These are phyloP conservation scores for Pyrenula aspistea DNA, from an alignment of 495 filamentous ascomycete species.

Conservation along the genomic window DNA sequence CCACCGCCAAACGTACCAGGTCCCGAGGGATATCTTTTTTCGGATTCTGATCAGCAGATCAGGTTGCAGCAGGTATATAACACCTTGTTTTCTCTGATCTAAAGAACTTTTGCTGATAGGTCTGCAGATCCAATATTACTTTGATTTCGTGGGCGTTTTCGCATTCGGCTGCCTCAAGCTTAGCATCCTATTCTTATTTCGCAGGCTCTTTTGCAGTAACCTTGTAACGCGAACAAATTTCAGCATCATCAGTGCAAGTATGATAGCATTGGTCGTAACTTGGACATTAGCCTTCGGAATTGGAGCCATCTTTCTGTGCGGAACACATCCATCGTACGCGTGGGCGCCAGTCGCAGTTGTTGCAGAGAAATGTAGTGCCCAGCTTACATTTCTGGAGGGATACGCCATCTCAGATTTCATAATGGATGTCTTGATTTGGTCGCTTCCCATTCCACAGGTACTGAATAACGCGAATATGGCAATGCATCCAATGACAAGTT, in stretches of 20 bases:
- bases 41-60: conserved; percentile 2
- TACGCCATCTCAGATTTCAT: conserved; percentile 9
- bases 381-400: neutral
- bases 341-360: conserved; percentile 6
- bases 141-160: conserved; percentile 1
- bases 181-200: conserved; percentile 8
- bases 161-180: conserved; percentile 8
- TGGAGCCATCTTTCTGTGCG: conserved; percentile 8
- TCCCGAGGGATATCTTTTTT: conserved; percentile 4
- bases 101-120: neutral
- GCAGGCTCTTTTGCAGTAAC: conserved; percentile 6
- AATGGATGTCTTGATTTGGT: conserved; percentile 7
- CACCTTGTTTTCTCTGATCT: neutral
- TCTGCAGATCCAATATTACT: conserved; percentile 1
- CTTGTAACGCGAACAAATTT: conserved; percentile 2
- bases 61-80: neutral
- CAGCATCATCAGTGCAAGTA: conserved; percentile 4
- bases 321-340: conserved; percentile 3
- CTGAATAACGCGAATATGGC: neutral
- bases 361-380: conserved; percentile 3
- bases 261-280: conserved; percentile 4
- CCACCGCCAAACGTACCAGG: conserved; percentile 5
- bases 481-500: neutral
- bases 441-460: conserved; percentile 7
- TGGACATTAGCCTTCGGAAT: conserved; percentile 13